A percentile compares a stretch with the other conserved stretches of the same genome.
Evolutionary conservation across 768 basidiomycete species (phyloP).

Genomic region (Boletus subcaerulescens): DNA sequence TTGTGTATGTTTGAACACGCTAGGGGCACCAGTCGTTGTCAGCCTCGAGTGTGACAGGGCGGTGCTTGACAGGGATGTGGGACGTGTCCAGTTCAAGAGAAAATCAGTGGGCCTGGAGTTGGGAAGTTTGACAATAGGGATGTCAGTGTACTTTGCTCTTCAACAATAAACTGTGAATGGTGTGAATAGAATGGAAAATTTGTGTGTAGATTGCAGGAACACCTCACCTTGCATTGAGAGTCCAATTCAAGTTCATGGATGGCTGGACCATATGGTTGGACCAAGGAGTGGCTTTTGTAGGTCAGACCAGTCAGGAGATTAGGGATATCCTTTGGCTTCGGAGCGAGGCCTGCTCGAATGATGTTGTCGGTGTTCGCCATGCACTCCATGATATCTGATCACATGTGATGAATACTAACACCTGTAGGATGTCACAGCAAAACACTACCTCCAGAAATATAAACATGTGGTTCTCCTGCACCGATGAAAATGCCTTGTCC

Average conservation of each 20-base stretch:
- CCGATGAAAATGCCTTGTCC: conserved; percentile 92
- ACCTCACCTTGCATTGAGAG: too few species aligned
- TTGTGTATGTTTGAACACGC: too few species aligned
- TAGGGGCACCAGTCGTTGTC: too few species aligned
- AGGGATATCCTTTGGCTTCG: conserved; percentile 90
- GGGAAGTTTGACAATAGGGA: too few species aligned
- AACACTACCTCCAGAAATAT: conserved; percentile 80
- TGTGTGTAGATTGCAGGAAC: too few species aligned
- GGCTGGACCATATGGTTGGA: conserved; percentile 70
- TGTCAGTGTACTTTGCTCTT: too few species aligned
- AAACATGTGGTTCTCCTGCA: conserved; percentile 98
- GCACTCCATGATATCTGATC: conserved; percentile 92
- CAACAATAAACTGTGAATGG: too few species aligned
- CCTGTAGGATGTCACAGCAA: neutral
- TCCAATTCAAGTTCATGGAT: conserved; percentile 41
- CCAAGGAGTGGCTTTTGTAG: conserved; percentile 69
- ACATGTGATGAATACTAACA: neutral
- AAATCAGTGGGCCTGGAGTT: too few species aligned
- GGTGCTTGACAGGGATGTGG: too few species aligned
- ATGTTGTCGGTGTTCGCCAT: conserved; percentile 99
- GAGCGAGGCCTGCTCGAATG: conserved; percentile 95
- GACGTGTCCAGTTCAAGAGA: too few species aligned
- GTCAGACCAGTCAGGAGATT: conserved; percentile 88
- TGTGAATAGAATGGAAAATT: too few species aligned
- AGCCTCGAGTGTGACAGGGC: too few species aligned